phyloP scores from a whole-genome alignment of 192 early-diverging fungal genomes.

The Podila epicladia region DNA sequence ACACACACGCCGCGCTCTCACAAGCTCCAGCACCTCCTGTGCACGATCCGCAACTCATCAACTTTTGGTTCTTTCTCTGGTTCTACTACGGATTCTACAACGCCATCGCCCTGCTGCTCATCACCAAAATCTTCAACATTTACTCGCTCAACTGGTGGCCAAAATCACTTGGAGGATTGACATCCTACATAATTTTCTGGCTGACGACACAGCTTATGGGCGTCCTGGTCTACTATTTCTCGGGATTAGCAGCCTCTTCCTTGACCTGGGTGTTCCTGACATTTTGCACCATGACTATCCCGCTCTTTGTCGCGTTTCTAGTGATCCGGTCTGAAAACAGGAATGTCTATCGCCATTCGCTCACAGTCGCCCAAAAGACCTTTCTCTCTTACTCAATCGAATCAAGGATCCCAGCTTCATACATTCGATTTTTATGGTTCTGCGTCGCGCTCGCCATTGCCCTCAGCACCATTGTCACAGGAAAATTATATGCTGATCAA shows the following conservation, averaged over 20 bases:
- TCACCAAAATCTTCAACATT: conserved; percentile 81
- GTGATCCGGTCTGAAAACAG: conserved; percentile 59
- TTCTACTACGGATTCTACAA: conserved; percentile 84
- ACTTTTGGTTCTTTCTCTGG: conserved; percentile 84
- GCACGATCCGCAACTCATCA: conserved; percentile 56
- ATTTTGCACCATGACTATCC: conserved; percentile 78
- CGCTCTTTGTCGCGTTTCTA: conserved; percentile 70
- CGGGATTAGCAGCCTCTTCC: conserved; percentile 61
- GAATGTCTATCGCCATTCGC: conserved; percentile 56
- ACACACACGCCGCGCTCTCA: conserved; percentile 14
- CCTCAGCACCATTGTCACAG: conserved; percentile 71
- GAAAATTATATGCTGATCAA: conserved; percentile 73
- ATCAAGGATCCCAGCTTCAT: conserved; percentile 70
- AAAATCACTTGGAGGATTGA: conserved; percentile 65
- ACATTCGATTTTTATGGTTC: conserved; percentile 83
- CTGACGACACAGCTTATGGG: conserved; percentile 66
- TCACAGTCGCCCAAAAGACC: conserved; percentile 64
- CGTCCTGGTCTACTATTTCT: conserved; percentile 64
- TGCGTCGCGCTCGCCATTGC: conserved; percentile 74
- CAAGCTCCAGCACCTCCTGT: conserved; percentile 10
- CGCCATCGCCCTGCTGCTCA: conserved; percentile 73
- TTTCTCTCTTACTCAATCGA: conserved; percentile 58
- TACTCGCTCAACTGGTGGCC: conserved; percentile 88
- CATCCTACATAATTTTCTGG: conserved; percentile 76
- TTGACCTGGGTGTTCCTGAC: conserved; percentile 77